Evolutionary conservation across 2,329 filamentous ascomycete genomes (phyloP).

Genomic region (Hymenoscyphus linearis): DNA sequence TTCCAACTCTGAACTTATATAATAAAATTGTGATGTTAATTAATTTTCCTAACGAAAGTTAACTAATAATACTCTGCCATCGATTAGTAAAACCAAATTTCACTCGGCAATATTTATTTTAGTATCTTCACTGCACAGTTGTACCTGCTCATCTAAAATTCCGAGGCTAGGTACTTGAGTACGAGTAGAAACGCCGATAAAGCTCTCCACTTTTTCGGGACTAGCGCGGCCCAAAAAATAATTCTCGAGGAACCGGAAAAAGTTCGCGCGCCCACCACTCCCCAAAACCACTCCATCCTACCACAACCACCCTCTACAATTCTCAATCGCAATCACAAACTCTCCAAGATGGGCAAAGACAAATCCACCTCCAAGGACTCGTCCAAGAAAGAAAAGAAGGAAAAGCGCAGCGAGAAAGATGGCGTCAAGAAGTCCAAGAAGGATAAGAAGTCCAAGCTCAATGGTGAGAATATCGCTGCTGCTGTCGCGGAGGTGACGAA

Average conservation of each 20-base stretch:
- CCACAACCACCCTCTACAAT: constrained; percentile 2
- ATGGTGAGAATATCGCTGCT: constrained; percentile 47
- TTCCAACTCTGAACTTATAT: background rate
- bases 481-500: constrained; percentile 62
- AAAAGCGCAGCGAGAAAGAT: constrained; percentile 50
- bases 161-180: background rate
- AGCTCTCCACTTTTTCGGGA: constrained; percentile 1
- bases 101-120: background rate
- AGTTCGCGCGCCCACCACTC: background rate
- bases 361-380: constrained; percentile 29
- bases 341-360: constrained; percentile 29
- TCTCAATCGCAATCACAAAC: constrained; percentile 7
- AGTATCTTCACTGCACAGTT: background rate
- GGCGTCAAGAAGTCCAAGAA: constrained; percentile 42
- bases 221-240: constrained; percentile 5
- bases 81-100: background rate
- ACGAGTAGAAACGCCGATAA: too few species aligned
- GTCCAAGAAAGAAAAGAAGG: constrained; percentile 59
- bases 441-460: constrained; percentile 36
- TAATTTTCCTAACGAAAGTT: background rate
- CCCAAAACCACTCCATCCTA: background rate
- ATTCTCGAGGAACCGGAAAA: background rate
- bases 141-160: background rate
- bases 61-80: too few species aligned
- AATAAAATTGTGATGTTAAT: too few species aligned